Evolutionary conservation across 176 grass and related monocot genomes (phyloP), one percentile per base, ranked within the genome.

Genomic region (Saccharum spontaneum): DNA sequence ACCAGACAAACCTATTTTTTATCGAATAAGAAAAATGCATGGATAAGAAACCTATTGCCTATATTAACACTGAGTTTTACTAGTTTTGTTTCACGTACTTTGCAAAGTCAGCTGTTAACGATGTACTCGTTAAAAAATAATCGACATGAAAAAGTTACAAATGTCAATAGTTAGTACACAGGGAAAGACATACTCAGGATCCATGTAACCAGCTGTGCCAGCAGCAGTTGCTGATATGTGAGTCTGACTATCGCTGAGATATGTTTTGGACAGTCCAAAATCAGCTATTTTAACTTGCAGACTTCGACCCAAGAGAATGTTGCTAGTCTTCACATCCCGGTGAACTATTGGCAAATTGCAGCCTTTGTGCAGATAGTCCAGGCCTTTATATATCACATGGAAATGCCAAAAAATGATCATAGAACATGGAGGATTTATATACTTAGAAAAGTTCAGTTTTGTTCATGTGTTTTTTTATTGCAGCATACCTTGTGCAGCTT

Each of bases 301-400:
- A 59, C 78, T 81, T 31, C 50, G 50, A 30, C 38, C 57, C 73
- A 85, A 69, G 22, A 88, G 90, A 30, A 91, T 91, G 43, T 91
- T 91, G 49, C 20, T 77, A 7, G 38, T 91, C 79, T 89, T 92
- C 15, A 92, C 87, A 84, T 92, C 90, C 24, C 79, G 62, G 18
- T 92, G 90, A 61, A 92, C 30, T 62, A 92, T 89, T 8, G 78
- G 22, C 3, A 61, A 28, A 5, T 48, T 79, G 28, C 90, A 89
- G 37, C 87, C 87, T 12, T 59, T 88, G 48, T 92, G 90, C 23
- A 92, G 26, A 76, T 92, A 92, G 31, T 92, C 82, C 65, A 92
- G 45, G 8, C 90, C 90, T 92, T n/a, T 14, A 61, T 12, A 75
- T 24, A 44, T 70, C 18, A 66, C 57, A 84, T 28, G 40, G 10